phyloP scores from a whole-genome alignment of 371 early-diverging fungal species.

The Thermomucor indicae-seudaticae region DNA sequence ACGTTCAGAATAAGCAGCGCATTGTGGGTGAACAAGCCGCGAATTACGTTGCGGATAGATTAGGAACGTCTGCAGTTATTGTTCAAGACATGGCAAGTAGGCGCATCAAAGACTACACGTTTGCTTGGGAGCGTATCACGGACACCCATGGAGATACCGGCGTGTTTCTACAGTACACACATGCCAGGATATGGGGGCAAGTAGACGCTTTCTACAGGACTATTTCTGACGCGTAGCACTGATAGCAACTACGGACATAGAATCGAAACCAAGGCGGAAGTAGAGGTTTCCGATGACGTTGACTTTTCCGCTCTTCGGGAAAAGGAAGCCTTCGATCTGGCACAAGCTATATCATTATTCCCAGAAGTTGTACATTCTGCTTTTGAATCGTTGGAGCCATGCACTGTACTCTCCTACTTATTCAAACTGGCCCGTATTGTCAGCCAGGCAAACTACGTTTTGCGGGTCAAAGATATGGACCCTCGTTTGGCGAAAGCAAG shows the following conservation, averaged over 20 bases:
- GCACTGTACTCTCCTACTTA: conserved; percentile 80
- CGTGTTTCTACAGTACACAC: conserved; percentile 94
- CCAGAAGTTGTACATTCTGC: conserved; percentile 72
- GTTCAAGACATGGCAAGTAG: conserved; percentile 92
- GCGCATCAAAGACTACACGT: conserved; percentile 94
- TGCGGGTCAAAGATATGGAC: conserved; percentile 70
- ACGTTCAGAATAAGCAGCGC: conserved; percentile 6
- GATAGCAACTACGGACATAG: conserved; percentile 1
- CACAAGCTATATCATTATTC: conserved; percentile 76
- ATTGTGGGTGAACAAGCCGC: conserved; percentile 20
- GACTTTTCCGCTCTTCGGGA: conserved; percentile 58
- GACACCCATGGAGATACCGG: conserved; percentile 96
- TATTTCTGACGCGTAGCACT: not conserved
- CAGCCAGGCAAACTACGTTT: conserved; percentile 63
- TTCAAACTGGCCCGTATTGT: conserved; percentile 77
- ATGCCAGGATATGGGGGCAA: conserved; percentile 82
- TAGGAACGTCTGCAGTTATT: conserved; percentile 85
- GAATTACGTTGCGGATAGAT: conserved; percentile 64
- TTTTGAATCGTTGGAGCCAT: conserved; percentile 76
- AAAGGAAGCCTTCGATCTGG: conserved; percentile 63
- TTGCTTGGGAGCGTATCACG: conserved; percentile 92
- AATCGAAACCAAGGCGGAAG: conserved; percentile 29
- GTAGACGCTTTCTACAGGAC: conserved; percentile 1
- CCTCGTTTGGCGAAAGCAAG: conserved; percentile 73
- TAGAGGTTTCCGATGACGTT: conserved; percentile 13